Evolutionary conservation across 352 stramenopile species (phyloP).

Genomic region (Globisporangium apiculatum): DNA sequence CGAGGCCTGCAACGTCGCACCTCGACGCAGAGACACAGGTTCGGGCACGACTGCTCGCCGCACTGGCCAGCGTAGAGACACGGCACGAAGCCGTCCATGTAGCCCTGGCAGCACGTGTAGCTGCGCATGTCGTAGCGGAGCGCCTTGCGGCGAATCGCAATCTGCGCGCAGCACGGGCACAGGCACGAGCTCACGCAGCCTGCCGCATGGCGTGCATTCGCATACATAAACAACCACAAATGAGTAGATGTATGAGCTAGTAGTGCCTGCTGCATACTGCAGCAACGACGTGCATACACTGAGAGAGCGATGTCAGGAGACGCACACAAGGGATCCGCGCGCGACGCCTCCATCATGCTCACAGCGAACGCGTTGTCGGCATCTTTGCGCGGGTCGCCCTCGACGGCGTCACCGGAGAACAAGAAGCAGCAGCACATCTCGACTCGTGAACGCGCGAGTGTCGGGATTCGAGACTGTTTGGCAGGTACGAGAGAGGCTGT

Average conservation of each 20-base stretch:
- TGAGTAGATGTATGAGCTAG: too few species aligned
- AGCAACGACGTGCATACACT: too few species aligned
- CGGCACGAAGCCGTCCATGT: slow-evolving; percentile 87
- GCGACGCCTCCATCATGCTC: slow-evolving; percentile 82
- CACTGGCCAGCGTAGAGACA: slow-evolving; percentile 80
- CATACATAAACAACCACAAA: neutral
- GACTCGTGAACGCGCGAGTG: too few species aligned
- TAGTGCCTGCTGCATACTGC: too few species aligned
- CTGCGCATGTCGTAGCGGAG: slow-evolving; percentile 90
- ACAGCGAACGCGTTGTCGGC: slow-evolving; percentile 80
- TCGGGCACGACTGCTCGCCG: slow-evolving; percentile 82
- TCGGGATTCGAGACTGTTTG: too few species aligned
- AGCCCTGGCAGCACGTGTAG: slow-evolving; percentile 91
- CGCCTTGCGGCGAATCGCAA: slow-evolving; percentile 87
- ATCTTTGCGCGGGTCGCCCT: slow-evolving; percentile 54
- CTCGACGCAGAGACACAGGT: slow-evolving; percentile 89
- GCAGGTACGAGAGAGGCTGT: too few species aligned
- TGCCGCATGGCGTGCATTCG: slow-evolving; percentile 6
- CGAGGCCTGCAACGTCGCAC: slow-evolving; percentile 13
- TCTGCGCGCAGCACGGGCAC: slow-evolving; percentile 86
- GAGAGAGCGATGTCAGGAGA: slow-evolving; percentile 1
- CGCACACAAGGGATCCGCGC: slow-evolving; percentile 79
- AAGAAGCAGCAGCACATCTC: slow-evolving; percentile 48
- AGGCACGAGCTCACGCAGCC: slow-evolving; percentile 67
- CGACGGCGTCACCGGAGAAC: slow-evolving; percentile 61